phyloP scores from a whole-genome alignment of 148 eudicot genomes.

The Linanthus parryae region DNA sequence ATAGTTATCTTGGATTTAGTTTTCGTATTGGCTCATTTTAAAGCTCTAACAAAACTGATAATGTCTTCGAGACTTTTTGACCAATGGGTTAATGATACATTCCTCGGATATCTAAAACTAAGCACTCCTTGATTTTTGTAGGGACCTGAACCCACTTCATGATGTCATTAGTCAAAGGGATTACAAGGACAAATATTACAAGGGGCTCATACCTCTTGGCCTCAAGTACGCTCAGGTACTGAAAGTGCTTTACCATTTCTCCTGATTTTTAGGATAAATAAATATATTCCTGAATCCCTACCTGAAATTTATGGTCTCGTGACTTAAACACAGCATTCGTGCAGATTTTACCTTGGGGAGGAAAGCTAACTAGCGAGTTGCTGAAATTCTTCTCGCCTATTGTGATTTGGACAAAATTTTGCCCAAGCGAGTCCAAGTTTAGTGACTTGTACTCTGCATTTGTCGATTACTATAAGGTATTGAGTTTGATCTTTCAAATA shows the following conservation, averaged over 20 bases:
- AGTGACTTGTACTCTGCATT: conserved; percentile 61
- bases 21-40: no score
- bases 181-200: conserved; percentile 83
- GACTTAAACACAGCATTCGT: conserved; percentile 46
- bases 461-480: conserved; percentile 81
- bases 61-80: no score
- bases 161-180: conserved; percentile 47
- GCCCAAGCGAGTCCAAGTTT: conserved; percentile 48
- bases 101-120: neutral
- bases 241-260: neutral
- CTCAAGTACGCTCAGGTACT: conserved; percentile 68
- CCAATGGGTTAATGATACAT: no score
- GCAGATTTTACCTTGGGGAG: conserved; percentile 99
- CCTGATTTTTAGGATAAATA: neutral
- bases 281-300: neutral
- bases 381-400: conserved; percentile 92
- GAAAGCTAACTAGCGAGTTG: conserved; percentile 84
- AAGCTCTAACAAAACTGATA: no score
- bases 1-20: no score
- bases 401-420: conserved; percentile 84
- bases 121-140: conserved; percentile 18
- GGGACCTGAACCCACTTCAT: conserved; percentile 95
- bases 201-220: conserved; percentile 56
- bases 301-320: conserved; percentile 26
- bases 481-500: neutral